Conservation (phyloP, 345 rosid species). For the Heritiera littoralis region DNA sequence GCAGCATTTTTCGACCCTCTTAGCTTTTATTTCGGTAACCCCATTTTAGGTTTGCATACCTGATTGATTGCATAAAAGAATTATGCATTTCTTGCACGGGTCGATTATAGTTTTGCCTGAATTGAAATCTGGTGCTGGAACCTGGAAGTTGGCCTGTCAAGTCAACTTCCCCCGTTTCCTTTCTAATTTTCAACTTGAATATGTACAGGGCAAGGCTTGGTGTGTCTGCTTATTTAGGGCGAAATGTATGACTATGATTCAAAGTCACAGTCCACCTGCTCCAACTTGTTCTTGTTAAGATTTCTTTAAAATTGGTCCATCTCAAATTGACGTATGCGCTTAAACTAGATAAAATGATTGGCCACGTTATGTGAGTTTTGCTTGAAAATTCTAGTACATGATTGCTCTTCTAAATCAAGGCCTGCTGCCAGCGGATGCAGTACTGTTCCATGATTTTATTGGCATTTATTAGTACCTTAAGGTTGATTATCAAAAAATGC, state of each 20-base stretch:
- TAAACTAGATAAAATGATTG: background rate
- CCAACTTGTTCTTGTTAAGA: background rate
- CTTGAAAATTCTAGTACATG: background rate
- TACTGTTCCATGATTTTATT: no score
- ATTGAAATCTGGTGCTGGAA: background rate
- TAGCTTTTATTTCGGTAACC: background rate
- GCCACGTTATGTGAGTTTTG: background rate
- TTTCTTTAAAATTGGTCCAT: background rate
- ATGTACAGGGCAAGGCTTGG: background rate
- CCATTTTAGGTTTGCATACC: background rate
- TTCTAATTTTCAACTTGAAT: background rate
- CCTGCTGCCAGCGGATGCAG: no score
- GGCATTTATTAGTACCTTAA: no score
- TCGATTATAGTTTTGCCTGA: background rate
- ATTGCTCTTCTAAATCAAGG: background rate
- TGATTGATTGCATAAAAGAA: background rate
- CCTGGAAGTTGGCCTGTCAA: background rate
- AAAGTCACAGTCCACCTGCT: background rate
- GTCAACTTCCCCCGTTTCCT: background rate
- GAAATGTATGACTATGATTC: background rate
- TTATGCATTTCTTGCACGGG: background rate
- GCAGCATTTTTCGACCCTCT: conserved; percentile 11
- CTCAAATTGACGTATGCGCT: background rate
- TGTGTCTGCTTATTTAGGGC: background rate
- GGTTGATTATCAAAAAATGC: background rate